Evolutionary conservation across 2,329 filamentous ascomycete genomes (phyloP).

Genomic region (Diaporthe citriasiana): DNA sequence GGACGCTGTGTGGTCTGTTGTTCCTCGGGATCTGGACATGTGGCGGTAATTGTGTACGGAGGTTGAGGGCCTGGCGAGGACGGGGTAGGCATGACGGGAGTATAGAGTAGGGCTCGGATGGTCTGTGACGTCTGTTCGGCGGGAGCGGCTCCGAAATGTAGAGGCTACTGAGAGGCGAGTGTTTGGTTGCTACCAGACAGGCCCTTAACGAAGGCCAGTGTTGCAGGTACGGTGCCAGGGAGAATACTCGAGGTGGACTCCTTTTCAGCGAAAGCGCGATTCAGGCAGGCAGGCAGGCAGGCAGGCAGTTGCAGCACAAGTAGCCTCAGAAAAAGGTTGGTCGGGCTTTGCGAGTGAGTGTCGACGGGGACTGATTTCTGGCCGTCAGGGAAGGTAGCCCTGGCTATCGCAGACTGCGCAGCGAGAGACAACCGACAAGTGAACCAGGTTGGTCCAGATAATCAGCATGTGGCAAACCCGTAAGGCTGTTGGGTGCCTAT

Average conservation of each 20-base stretch:
- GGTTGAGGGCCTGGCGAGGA: slow-evolving; percentile 40
- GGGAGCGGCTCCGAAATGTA: not conserved
- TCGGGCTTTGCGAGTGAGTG: not conserved
- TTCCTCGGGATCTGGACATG: slow-evolving; percentile 42
- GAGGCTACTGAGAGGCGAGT: slow-evolving; percentile 4
- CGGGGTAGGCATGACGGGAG: slow-evolving; percentile 41
- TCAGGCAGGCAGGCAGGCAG: not conserved
- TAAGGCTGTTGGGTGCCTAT: not conserved
- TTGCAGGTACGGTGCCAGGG: not conserved
- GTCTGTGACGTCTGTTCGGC: slow-evolving; percentile 6
- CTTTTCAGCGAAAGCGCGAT: not conserved
- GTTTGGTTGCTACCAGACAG: not conserved
- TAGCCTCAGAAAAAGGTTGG: not conserved
- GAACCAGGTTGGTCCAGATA: not conserved
- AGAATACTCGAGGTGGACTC: not conserved
- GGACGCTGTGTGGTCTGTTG: slow-evolving; percentile 25
- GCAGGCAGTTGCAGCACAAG: not conserved
- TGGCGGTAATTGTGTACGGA: slow-evolving; percentile 36
- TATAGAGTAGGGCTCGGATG: not conserved
- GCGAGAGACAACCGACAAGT: not conserved
- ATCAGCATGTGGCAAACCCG: not conserved
- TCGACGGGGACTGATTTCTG: not conserved
- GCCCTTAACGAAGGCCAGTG: not conserved
- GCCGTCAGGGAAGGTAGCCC: not conserved
- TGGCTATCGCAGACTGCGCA: slow-evolving; percentile 25